phyloP scores from a whole-genome alignment of 495 filamentous ascomycete genomes.

The Podospora didyma region DNA sequence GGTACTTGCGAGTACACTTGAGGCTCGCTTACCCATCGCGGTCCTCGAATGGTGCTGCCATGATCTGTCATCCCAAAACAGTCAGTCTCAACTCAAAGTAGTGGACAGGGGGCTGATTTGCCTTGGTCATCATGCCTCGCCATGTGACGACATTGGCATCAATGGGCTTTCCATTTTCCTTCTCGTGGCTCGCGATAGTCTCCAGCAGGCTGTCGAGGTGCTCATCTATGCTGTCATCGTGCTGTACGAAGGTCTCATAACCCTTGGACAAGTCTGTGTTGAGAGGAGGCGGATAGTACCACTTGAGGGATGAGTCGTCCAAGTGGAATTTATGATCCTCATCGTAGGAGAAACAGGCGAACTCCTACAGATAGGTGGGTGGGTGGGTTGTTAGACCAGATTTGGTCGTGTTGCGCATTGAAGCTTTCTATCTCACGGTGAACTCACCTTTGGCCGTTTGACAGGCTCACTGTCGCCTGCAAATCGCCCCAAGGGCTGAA shows the following conservation, averaged over 20 bases:
- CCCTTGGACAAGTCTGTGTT: constrained; percentile 70
- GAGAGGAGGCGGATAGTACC: constrained; percentile 79
- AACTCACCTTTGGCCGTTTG: constrained; percentile 60
- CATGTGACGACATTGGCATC: constrained; percentile 85
- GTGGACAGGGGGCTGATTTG: constrained; percentile 19
- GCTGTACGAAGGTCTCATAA: constrained; percentile 77
- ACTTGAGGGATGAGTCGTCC: constrained; percentile 73
- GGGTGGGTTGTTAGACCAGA: not conserved
- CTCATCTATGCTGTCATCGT: constrained; percentile 77
- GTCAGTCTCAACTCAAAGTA: not conserved
- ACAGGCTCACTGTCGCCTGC: constrained; percentile 57
- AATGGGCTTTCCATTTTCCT: constrained; percentile 58
- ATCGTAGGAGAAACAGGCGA: constrained; percentile 89
- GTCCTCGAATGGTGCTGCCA: constrained; percentile 77
- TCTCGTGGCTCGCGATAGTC: constrained; percentile 69
- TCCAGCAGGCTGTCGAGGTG: constrained; percentile 82
- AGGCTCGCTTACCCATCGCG: constrained; percentile 62
- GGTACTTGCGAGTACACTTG: not conserved
- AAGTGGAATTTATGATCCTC: constrained; percentile 69
- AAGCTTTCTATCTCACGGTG: too few relatives aligned
- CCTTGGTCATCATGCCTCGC: constrained; percentile 99
- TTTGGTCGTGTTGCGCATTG: too few relatives aligned
- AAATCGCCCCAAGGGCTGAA: constrained; percentile 61
- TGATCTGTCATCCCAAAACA: constrained; percentile 55
- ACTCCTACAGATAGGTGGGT: constrained; percentile 54